Evolutionary conservation across 495 filamentous ascomycete species (phyloP).

Genomic region (Parathielavia hyrcaniae): DNA sequence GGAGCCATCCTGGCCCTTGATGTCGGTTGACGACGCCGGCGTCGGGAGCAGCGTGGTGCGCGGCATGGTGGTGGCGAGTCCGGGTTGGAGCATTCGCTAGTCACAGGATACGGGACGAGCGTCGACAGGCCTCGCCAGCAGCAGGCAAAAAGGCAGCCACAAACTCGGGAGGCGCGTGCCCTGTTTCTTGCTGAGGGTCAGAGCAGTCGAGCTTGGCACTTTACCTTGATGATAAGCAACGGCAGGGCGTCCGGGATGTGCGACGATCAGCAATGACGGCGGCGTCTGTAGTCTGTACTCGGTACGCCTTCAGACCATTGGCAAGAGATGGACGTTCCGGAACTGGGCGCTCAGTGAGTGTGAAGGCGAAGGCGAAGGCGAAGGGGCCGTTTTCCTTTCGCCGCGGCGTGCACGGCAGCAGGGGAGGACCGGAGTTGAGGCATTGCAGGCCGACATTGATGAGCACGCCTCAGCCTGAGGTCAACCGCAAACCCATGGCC

Average conservation of each 20-base stretch:
- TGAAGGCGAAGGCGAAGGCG: neutral
- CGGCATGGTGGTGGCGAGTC: conserved; percentile 53
- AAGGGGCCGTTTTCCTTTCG: neutral
- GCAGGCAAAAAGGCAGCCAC: too few relatives aligned
- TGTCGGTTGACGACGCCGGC: conserved; percentile 76
- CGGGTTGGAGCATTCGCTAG: neutral
- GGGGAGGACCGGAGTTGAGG: neutral
- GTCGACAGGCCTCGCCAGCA: too few relatives aligned
- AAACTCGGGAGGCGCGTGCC: too few relatives aligned
- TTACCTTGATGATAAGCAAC: too few relatives aligned
- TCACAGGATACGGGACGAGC: too few relatives aligned
- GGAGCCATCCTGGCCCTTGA: conserved; percentile 66
- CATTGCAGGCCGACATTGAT: conserved; percentile 5
- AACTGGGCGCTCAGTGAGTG: neutral
- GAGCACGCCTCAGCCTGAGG: conserved; percentile 9
- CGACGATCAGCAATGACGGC: too few relatives aligned
- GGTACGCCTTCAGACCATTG: too few relatives aligned
- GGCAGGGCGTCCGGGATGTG: too few relatives aligned
- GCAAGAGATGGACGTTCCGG: too few relatives aligned
- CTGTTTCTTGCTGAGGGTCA: too few relatives aligned
- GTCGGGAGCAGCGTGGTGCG: conserved; percentile 68
- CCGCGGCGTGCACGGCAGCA: neutral
- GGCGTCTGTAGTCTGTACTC: too few relatives aligned
- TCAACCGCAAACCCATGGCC: neutral
- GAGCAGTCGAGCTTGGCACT: too few relatives aligned